Base-by-base conservation (phyloP, 2,329 filamentous ascomycete species). In the Diaporthe citrichinensis region DNA sequence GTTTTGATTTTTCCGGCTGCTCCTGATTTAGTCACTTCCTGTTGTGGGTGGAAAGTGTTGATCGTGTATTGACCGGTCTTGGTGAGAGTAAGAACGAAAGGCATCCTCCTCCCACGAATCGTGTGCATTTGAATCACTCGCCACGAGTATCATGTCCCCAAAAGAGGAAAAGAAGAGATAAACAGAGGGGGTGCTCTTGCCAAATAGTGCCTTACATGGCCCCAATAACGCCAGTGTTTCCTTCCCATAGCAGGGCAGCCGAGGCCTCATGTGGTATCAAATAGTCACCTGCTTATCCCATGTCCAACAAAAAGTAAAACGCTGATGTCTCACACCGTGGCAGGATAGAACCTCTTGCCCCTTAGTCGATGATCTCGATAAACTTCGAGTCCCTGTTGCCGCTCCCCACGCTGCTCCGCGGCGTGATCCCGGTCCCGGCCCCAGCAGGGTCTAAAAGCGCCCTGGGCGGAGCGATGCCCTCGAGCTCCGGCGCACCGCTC, bases 371-470 rank as follows among this genome's bases (percentile, higher is more conserved):
- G 65, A 87, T 86, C 83, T 90, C 89, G 34, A 84, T 82, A 80
- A 91, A 91, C 79, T 84, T 87, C 41, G 88, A 88, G 76, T 86
- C 86, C 76, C 88, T 82, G 9, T 83, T 84, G 25, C 87, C 88
- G 80, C 86, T 88, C 51, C 81, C 81, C 6, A 62, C 36, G 58
- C 82, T 82, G 78, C 76, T 78, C 76, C 76, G 74, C 46, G 57
- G 36, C n/a, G 62, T 49, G 10, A 41, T 14, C 46, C 73, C n/a
- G 10, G 20, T 25, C 49, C 34, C 65, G 15, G 65, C 34, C 12
- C 8, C 65, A 3, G 79, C 78, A 39, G 79, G 79, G 51, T 84
- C 82, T 49, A 71, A 76, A 28, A 79, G 75, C 20, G 74, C 68
- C 28, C 62, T 71, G 62, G 80, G 79, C 71, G 78, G 78, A 59